Percentiles rank a stretch among this genome's conserved stretches.
These are phyloP conservation scores for Helotiales sp. DNA, from an alignment of 2,329 filamentous ascomycete genomes.

Conservation along the genomic window DNA sequence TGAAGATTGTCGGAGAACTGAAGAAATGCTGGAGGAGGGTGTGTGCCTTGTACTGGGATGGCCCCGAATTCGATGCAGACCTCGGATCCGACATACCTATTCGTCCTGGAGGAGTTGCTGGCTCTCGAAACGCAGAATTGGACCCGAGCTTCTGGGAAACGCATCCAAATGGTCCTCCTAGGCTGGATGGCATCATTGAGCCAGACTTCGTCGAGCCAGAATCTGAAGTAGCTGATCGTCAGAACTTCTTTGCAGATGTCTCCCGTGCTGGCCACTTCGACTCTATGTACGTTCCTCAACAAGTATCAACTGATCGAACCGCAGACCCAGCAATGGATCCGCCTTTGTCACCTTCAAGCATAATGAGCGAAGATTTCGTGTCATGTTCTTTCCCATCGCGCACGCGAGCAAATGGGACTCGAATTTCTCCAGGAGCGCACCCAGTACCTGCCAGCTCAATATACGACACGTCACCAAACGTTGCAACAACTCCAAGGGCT, in stretches of 20 bases:
- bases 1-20: constrained; percentile 89
- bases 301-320: constrained; percentile 2
- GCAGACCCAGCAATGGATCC: constrained; percentile 28
- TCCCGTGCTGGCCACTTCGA: constrained; percentile 50
- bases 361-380: constrained; percentile 59
- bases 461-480: constrained; percentile 47
- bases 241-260: constrained; percentile 48
- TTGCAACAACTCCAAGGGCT: constrained; percentile 59
- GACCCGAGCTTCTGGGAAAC: constrained; percentile 56
- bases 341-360: constrained; percentile 55
- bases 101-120: constrained; percentile 71
- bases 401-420: constrained; percentile 42
- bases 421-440: constrained; percentile 51
- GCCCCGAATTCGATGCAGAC: constrained; percentile 62
- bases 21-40: constrained; percentile 97
- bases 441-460: constrained; percentile 54
- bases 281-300: constrained; percentile 41
- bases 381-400: constrained; percentile 65
- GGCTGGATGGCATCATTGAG: constrained; percentile 43
- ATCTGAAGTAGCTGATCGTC: constrained; percentile 25
- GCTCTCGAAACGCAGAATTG: constrained; percentile 55
- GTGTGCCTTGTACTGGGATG: constrained; percentile 88
- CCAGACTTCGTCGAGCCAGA: constrained; percentile 33
- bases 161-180: constrained; percentile 42
- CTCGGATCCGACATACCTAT: constrained; percentile 67